phyloP scores from a whole-genome alignment of 805 yeast genomes.

The Yarrowia alimentaria region DNA sequence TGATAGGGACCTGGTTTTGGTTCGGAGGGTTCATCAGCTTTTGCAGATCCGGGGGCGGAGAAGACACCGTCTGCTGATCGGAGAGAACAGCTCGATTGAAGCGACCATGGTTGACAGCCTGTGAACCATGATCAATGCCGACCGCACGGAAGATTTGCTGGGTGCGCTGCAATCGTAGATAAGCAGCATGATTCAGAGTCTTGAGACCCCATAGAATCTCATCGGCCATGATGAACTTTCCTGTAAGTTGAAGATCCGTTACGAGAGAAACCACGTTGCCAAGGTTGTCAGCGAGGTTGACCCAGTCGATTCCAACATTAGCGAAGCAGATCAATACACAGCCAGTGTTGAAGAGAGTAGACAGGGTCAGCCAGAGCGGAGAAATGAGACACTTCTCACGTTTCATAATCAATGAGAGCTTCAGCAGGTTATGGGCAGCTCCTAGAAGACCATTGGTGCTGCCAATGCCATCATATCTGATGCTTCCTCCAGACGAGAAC shows the following conservation, averaged over 20 bases:
- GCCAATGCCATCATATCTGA: conserved; percentile 36
- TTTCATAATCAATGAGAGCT: conserved; percentile 35
- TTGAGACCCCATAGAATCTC: conserved; percentile 65
- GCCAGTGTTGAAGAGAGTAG: conserved; percentile 40
- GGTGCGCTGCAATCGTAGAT: conserved; percentile 48
- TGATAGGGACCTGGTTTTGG: no score
- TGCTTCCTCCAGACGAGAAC: conserved; percentile 29
- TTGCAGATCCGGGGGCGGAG: conserved; percentile 24
- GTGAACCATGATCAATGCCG: conserved; percentile 56
- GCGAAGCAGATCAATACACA: conserved; percentile 45
- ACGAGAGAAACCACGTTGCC: conserved; percentile 31
- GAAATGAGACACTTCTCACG: conserved; percentile 37
- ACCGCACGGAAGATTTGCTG: conserved; percentile 41
- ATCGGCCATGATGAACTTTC: conserved; percentile 47
- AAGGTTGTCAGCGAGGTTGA: conserved; percentile 29
- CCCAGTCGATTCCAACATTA: conserved; percentile 44
- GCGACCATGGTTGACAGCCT: conserved; percentile 46
- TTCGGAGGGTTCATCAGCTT: conserved; percentile 26
- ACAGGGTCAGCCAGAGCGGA: conserved; percentile 57
- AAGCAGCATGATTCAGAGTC: conserved; percentile 52
- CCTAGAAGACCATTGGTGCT: conserved; percentile 39
- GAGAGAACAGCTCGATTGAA: conserved; percentile 21
- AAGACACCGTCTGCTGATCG: conserved; percentile 12
- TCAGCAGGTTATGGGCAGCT: conserved; percentile 40
- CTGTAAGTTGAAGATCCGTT: conserved; percentile 32